Conservation (phyloP, 2,329 filamentous ascomycete genomes). For the Fusarium chuoi region DNA sequence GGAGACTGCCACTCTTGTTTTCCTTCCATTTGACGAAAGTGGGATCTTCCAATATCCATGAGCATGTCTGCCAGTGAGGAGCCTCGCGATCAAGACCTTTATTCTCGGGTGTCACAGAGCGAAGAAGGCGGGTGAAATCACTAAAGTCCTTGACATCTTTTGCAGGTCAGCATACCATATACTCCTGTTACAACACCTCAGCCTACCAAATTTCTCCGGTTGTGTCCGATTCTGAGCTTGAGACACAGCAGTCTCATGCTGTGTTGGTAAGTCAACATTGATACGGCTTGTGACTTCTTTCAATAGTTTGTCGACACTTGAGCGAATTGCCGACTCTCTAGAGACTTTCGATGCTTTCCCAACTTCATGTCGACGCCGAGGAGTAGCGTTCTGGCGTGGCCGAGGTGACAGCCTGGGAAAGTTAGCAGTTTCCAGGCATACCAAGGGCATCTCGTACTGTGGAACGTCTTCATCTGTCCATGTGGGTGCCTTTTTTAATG, state of each 20-base stretch:
- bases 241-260: constrained; percentile 11
- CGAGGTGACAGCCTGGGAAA: neutral
- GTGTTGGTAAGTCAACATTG: neutral
- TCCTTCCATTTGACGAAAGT: constrained; percentile 28
- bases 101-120: constrained; percentile 29
- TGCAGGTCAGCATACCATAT: neutral
- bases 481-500: constrained; percentile 18
- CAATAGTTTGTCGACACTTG: constrained; percentile 21
- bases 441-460: neutral
- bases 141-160: constrained; percentile 22
- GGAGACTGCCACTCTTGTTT: constrained; percentile 13
- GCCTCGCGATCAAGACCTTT: constrained; percentile 30
- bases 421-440: neutral
- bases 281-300: constrained; percentile 20
- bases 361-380: constrained; percentile 13
- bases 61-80: constrained; percentile 32
- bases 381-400: neutral
- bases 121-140: constrained; percentile 22
- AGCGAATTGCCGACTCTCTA: constrained; percentile 22
- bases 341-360: constrained; percentile 6
- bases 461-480: constrained; percentile 26
- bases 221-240: constrained; percentile 12
- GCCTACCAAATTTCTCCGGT: constrained; percentile 23
- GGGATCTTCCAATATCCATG: constrained; percentile 28
- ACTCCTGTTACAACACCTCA: neutral